A percentile compares a stretch with the other conserved stretches of the same genome.
Evolutionary conservation across 179 eudicot genomes (phyloP).

Genomic region (Camellia oleifera): DNA sequence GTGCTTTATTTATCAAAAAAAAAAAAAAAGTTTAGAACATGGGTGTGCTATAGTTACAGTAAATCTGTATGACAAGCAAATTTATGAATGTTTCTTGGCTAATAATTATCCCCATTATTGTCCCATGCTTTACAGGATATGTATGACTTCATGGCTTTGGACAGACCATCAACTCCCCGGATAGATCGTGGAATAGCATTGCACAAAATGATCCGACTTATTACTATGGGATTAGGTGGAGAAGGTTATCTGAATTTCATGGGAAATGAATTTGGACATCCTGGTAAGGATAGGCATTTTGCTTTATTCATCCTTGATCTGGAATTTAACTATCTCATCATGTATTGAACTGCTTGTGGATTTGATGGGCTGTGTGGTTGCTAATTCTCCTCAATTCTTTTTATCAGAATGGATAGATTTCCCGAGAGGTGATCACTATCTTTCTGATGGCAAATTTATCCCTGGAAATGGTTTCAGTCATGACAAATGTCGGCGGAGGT

Average conservation of each 20-base stretch:
- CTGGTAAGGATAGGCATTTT: constrained; percentile 51
- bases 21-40: background rate
- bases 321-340: background rate
- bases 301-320: background rate
- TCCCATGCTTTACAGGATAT: constrained; percentile 68
- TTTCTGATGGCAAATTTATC: constrained; percentile 72
- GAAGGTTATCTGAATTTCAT: constrained; percentile 98
- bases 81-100: background rate
- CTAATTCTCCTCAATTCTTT: constrained; percentile 17
- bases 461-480: constrained; percentile 82
- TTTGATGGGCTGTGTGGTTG: constrained; percentile 4
- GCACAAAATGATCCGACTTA: constrained; percentile 96
- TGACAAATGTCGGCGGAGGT: constrained; percentile 96
- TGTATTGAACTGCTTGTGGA: constrained; percentile 7
- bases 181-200: constrained; percentile 98
- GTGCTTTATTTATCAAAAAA: too few relatives aligned
- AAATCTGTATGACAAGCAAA: background rate
- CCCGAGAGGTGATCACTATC: constrained; percentile 78
- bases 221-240: constrained; percentile 98
- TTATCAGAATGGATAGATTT: constrained; percentile 96
- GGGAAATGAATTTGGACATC: constrained; percentile 99
- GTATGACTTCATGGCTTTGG: constrained; percentile 99
- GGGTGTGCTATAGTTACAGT: background rate
- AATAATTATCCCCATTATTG: background rate
- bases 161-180: constrained; percentile 88